A percentile compares a stretch with the other conserved stretches of the same genome.
Conservation (phyloP, 2,329 filamentous ascomycete species). For the Aspergillus luchuensis region DNA sequence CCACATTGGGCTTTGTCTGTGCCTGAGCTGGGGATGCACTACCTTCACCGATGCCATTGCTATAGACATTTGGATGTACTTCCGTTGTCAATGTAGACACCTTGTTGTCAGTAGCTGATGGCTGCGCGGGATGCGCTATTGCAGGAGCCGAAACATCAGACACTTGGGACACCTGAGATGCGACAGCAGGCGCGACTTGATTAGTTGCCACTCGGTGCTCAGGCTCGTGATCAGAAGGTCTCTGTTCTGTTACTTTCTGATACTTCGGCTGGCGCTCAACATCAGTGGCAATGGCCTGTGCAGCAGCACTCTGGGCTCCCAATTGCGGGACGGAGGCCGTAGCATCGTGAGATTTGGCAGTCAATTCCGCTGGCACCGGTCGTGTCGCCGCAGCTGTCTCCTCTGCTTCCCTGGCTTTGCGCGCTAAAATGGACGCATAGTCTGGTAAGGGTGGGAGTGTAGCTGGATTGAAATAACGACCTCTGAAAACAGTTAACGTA, state of each 20-base stretch:
- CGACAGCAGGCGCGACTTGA: constrained; percentile 14
- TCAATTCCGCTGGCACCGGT: constrained; percentile 37
- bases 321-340: constrained; percentile 20
- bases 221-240: constrained; percentile 12
- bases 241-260: constrained; percentile 13
- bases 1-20: constrained; percentile 19
- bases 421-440: constrained; percentile 33
- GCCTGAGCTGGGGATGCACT: constrained; percentile 24
- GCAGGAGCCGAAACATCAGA: constrained; percentile 15
- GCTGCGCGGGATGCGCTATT: constrained; percentile 53
- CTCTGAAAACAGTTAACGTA: constrained; percentile 42
- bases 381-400: constrained; percentile 38
- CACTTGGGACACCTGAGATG: constrained; percentile 16
- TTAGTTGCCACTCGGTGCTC: constrained; percentile 10
- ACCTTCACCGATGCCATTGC: constrained; percentile 24
- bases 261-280: constrained; percentile 5
- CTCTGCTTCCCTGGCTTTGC: constrained; percentile 25
- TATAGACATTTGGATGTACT: constrained; percentile 28
- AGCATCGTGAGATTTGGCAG: constrained; percentile 33
- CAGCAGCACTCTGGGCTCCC: constrained; percentile 19
- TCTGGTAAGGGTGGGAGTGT: constrained; percentile 51
- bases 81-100: constrained; percentile 21
- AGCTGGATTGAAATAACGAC: constrained; percentile 58
- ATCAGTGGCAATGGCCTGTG: constrained; percentile 14
- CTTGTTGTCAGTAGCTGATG: constrained; percentile 45